Conservation (phyloP, 345 rosid genomes). For the Eucalyptus regnans region DNA sequence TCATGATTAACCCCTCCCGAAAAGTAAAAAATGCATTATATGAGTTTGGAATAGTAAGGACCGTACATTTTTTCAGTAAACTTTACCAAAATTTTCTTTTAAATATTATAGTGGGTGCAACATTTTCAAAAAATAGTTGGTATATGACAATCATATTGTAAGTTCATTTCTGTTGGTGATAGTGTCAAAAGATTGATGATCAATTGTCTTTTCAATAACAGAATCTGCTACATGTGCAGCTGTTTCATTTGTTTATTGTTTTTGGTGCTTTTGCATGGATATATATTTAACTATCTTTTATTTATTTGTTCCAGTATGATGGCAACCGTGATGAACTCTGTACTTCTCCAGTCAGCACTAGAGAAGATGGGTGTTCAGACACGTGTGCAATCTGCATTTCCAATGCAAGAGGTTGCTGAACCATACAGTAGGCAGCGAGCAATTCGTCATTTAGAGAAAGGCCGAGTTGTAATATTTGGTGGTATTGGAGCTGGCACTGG, state of each 20-base stretch:
- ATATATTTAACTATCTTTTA: not conserved
- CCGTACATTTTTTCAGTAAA: not conserved
- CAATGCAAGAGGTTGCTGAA: slow-evolving; percentile 72
- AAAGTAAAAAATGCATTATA: not conserved
- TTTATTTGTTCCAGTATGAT: slow-evolving; percentile 48
- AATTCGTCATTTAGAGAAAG: slow-evolving; percentile 80
- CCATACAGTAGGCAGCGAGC: slow-evolving; percentile 74
- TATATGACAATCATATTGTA: not conserved
- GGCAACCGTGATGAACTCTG: slow-evolving; percentile 89
- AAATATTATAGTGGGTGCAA: not conserved
- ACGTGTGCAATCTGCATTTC: slow-evolving; percentile 64
- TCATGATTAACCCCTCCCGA: not conserved
- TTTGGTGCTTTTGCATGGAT: not conserved
- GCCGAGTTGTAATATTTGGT: slow-evolving; percentile 91
- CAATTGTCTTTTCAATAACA: not conserved
- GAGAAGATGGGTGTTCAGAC: slow-evolving; percentile 73
- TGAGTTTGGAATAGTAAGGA: not conserved
- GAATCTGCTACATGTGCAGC: not conserved
- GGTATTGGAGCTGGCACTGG: slow-evolving; percentile 85
- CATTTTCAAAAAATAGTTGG: not conserved
- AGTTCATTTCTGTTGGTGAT: not conserved
- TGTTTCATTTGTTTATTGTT: not conserved
- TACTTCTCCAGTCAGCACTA: slow-evolving; percentile 74
- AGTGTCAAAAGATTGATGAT: not conserved
- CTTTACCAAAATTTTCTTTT: not conserved